These are phyloP conservation scores for Fragaria ananassa DNA, from an alignment of 306 rosid species.

Conservation along the genomic window DNA sequence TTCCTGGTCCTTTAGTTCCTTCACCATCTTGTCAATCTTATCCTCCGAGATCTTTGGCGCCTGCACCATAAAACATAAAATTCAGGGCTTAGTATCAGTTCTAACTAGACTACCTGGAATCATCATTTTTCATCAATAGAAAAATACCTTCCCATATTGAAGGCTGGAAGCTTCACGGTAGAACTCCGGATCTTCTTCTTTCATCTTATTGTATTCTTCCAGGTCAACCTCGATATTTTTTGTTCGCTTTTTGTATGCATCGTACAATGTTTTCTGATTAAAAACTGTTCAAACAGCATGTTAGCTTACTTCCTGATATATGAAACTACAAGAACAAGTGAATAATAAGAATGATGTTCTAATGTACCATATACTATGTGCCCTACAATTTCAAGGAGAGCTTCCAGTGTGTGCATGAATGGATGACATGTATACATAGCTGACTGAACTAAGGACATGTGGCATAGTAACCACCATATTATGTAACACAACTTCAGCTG, in stretches of 20 bases:
- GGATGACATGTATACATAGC: background rate
- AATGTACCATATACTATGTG: background rate
- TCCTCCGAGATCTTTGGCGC: constrained; percentile 77
- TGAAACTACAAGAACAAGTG: background rate
- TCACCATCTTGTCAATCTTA: constrained; percentile 88
- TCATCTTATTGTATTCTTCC: constrained; percentile 89
- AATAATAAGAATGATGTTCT: background rate
- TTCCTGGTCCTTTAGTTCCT: constrained; percentile 81
- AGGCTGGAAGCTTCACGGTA: constrained; percentile 98
- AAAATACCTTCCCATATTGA: constrained; percentile 82
- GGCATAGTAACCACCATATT: background rate
- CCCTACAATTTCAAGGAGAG: background rate
- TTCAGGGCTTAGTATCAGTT: constrained; percentile 7
- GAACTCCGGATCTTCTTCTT: constrained; percentile 96
- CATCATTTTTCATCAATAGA: constrained; percentile 10
- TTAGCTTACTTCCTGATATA: constrained; percentile 13
- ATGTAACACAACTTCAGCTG: background rate
- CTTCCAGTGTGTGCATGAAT: background rate
- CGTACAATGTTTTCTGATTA: constrained; percentile 81
- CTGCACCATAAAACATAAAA: constrained; percentile 36
- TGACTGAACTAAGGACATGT: background rate
- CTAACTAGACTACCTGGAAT: constrained; percentile 3
- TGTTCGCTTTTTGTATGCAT: constrained; percentile 88
- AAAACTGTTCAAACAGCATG: constrained; percentile 53
- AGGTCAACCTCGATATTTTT: constrained; percentile 64